Base-by-base conservation (phyloP, 2,329 filamentous ascomycete species). In the Sporothrix mexicana region DNA sequence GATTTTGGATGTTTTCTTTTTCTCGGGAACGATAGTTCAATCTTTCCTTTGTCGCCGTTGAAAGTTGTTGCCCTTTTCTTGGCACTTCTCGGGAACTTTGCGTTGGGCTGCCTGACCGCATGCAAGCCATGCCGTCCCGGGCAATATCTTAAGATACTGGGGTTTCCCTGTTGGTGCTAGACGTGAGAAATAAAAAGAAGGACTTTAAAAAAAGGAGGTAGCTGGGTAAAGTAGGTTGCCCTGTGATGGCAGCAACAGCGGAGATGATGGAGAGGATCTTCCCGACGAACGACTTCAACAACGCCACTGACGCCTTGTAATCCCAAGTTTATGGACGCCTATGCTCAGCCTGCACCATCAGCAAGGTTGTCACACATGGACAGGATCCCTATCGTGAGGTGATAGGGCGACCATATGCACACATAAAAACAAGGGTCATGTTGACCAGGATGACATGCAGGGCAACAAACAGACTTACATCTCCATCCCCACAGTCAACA, bases 101-200 rank as follows among this genome's bases (percentile, higher is more conserved):
- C 49, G 43, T 47, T 13, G 45, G 64, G 6, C 13, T 51, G 45
- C 45, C 9, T 36, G 20, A 66, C 43, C 61, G 13, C 20, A 13
- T 5, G 45, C 25, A 41, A 23, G 49, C 66, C 66, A 69, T 55
- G 49, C 25, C 30, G 47, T 55, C 30, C 55, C 51, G 45, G 61
- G 45, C 17, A 20, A 20, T 62, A 61, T 62, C 36, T 43, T 43
- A 7, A 41, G 30, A n/a, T n/a, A n/a, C 17, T 17, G 3, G 43
- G 59, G 57, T 36, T 8, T 41, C 15, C 9, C 3, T 20, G 59
- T 20, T 47, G 23, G 59, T 43, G 4, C 15, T 9, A 62, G 30
- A 6, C 12, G 23, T 30, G 23, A 41, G 13, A 23, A 13, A 30
- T 15, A 36, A 20, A 53, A 12, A 20, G 12, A 9, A n/a, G 17